Evolutionary conservation across 495 filamentous ascomycete species (phyloP).

Genomic region (Hypoxylon subgilvum): DNA sequence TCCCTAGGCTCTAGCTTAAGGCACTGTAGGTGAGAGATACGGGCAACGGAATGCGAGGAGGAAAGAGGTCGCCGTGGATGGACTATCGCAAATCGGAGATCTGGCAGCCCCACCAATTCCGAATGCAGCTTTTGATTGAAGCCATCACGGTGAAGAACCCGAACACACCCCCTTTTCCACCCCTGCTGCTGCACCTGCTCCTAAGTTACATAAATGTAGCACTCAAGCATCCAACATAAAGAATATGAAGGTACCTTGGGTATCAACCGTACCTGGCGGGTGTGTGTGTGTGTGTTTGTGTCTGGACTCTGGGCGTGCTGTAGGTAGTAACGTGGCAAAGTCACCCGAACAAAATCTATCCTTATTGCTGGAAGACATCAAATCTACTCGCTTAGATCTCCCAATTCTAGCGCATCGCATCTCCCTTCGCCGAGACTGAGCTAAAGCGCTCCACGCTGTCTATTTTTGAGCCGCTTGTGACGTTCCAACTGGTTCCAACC

Average conservation of each 20-base stretch:
- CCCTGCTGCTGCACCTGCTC: no score
- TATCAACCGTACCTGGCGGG: conserved; percentile 17
- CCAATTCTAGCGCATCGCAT: conserved; percentile 11
- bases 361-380: conserved; percentile 14
- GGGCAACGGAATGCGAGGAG: conserved; percentile 27
- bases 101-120: conserved; percentile 1
- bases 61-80: neutral
- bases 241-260: no score
- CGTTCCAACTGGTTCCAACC: conserved; percentile 11
- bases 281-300: no score
- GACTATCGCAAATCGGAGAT: conserved; percentile 18
- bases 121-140: conserved; percentile 4
- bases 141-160: no score
- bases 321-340: conserved; percentile 23
- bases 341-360: neutral
- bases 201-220: no score
- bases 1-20: no score
- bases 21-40: conserved; percentile 16
- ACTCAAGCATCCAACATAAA: no score
- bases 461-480: conserved; percentile 35
- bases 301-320: conserved; percentile 1
- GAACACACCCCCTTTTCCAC: no score
- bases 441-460: conserved; percentile 9
- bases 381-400: conserved; percentile 33
- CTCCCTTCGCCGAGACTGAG: conserved; percentile 8